These are phyloP conservation scores for Stevia rebaudiana DNA, from an alignment of 140 eudicot genomes.

Conservation along the genomic window DNA sequence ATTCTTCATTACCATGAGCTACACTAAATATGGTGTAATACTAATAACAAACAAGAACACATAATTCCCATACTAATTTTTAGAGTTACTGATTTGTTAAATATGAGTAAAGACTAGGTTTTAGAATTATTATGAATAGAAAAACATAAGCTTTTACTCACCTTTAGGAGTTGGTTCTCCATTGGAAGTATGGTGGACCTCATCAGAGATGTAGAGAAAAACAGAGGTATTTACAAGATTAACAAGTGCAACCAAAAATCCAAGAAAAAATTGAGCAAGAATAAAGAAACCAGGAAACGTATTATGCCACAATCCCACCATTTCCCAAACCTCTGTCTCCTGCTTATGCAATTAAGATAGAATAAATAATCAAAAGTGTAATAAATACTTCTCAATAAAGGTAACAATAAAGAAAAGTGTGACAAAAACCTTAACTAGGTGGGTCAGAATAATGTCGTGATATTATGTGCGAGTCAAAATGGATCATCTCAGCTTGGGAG, in stretches of 20 bases:
- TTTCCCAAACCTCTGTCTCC: conserved; percentile 96
- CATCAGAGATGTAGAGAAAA: conserved; percentile 71
- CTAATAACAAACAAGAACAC: too few species aligned
- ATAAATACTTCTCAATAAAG: not conserved
- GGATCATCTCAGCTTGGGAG: not conserved
- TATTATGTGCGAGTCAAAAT: not conserved
- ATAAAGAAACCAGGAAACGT: conserved; percentile 87
- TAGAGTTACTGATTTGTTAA: not conserved
- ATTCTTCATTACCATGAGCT: too few species aligned
- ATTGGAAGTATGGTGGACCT: conserved; percentile 40
- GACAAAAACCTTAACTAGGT: conserved; percentile 8
- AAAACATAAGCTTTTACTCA: conserved; percentile 18
- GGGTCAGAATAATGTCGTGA: not conserved
- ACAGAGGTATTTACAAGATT: conserved; percentile 95
- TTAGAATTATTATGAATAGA: not conserved
- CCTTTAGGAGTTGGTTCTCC: conserved; percentile 62
- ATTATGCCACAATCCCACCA: conserved; percentile 96
- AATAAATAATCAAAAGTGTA: conserved; percentile 13
- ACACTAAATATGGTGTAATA: not conserved
- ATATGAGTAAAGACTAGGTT: not conserved
- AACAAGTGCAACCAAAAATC: conserved; percentile 85
- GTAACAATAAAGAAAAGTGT: not conserved
- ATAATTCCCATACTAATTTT: not conserved
- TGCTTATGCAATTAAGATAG: conserved; percentile 21
- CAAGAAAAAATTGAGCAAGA: conserved; percentile 92